Conservation (phyloP, 139 green algal genomes). For the Chlamydomonas schloesseri region DNA sequence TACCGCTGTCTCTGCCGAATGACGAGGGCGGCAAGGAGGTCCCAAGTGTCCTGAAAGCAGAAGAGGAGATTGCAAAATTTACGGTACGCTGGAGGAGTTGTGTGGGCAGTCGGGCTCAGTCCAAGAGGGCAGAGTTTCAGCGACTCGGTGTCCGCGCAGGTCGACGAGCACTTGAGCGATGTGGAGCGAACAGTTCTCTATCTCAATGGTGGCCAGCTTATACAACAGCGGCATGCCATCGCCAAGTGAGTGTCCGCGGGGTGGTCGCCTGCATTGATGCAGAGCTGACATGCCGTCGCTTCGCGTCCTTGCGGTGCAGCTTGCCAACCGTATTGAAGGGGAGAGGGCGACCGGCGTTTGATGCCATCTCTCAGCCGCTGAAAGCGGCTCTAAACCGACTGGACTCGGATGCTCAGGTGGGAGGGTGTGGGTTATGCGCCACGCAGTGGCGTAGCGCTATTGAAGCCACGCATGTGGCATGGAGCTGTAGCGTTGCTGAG, state of each 20-base stretch:
- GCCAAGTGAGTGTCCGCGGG: conserved; percentile 48
- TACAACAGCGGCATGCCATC: conserved; percentile 63
- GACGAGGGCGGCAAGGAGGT: conserved; percentile 47
- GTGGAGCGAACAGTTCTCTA: conserved; percentile 59
- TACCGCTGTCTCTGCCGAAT: too few species aligned
- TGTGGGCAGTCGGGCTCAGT: not conserved
- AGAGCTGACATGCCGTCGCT: not conserved
- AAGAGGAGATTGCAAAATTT: conserved; percentile 56
- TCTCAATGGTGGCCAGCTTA: conserved; percentile 53
- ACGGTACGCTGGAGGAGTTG: conserved; percentile 25
- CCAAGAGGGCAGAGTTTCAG: too few species aligned
- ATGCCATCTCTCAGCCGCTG: conserved; percentile 50
- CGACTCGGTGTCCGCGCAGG: conserved; percentile 14
- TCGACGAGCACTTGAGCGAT: conserved; percentile 59
- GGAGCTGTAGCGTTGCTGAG: too few species aligned
- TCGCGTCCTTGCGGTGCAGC: conserved; percentile 26
- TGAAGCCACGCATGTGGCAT: too few species aligned
- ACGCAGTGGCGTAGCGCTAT: too few species aligned
- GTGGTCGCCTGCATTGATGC: not conserved
- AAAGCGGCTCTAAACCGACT: conserved; percentile 56
- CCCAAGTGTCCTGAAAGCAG: conserved; percentile 42
- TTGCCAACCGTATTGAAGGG: conserved; percentile 53
- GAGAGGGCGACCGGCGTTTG: conserved; percentile 45
- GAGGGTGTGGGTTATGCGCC: not conserved
- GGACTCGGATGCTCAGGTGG: conserved; percentile 49